These are phyloP conservation scores for Ceraceosorus guamensis DNA, from an alignment of 1,284 basidiomycete species.

Conservation along the genomic window DNA sequence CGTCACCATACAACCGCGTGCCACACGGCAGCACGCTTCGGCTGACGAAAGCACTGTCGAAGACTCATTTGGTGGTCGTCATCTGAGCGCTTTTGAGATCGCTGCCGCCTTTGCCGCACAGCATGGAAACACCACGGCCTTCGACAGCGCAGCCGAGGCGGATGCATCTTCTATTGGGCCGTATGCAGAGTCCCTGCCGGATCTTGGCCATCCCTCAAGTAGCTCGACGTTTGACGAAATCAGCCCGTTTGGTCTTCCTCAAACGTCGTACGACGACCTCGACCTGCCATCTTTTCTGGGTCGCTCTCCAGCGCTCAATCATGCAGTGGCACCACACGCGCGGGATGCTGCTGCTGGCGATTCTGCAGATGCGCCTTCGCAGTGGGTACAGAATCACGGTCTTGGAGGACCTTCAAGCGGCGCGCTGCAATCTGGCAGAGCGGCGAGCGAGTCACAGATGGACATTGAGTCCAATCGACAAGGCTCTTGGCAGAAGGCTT, in stretches of 20 bases:
- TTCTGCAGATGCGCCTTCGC: no score
- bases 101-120: not conserved
- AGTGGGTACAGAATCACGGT: no score
- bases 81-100: not conserved
- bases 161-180: not conserved
- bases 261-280: conserved; percentile 16
- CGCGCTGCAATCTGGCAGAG: not conserved
- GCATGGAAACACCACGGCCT: not conserved
- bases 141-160: not conserved
- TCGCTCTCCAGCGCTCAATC: conserved; percentile 4
- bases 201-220: conserved; percentile 1
- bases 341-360: no score
- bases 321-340: no score
- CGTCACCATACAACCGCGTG: no score
- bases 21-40: not conserved
- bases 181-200: conserved; percentile 13
- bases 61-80: not conserved
- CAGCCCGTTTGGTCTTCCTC: not conserved
- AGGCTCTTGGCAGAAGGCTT: not conserved
- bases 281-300: conserved; percentile 12
- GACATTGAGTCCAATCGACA: no score
- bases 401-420: no score
- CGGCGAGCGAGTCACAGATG: no score
- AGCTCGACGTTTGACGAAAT: conserved; percentile 2
- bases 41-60: not conserved